Conservation (phyloP, 345 rosid genomes). For the Ailanthus altissimus region DNA sequence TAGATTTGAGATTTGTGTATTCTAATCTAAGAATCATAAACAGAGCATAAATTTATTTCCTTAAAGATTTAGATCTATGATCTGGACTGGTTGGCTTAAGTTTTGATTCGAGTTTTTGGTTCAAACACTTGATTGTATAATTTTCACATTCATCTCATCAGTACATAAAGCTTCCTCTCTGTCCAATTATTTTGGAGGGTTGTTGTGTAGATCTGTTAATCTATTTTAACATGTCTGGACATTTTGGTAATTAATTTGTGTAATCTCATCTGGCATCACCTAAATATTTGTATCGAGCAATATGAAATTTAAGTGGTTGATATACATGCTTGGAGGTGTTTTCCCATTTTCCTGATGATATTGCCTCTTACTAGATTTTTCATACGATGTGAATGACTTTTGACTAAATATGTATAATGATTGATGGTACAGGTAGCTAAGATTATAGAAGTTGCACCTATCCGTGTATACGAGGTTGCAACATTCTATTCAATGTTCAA, state of each 20-base stretch:
- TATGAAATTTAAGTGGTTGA: neutral
- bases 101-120: neutral
- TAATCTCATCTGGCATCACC: neutral
- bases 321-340: neutral
- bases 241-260: neutral
- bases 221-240: neutral
- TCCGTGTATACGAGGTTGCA: slow-evolving; percentile 95
- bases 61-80: neutral
- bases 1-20: neutral
- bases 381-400: neutral
- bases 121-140: neutral
- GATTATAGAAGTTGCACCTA: slow-evolving; percentile 83
- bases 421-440: slow-evolving; percentile 74
- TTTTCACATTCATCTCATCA: neutral
- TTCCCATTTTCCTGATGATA: neutral
- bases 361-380: neutral
- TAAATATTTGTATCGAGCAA: neutral
- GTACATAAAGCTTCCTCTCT: neutral
- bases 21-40: neutral
- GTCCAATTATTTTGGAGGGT: neutral
- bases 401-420: neutral
- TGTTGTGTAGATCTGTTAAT: neutral
- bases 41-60: neutral
- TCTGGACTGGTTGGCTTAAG: neutral
- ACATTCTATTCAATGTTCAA: slow-evolving; percentile 99